A percentile compares a stretch with the other conserved stretches of the same genome.
phyloP scores from a whole-genome alignment of 1,284 basidiomycete species.

The Chalciporus sp. region DNA sequence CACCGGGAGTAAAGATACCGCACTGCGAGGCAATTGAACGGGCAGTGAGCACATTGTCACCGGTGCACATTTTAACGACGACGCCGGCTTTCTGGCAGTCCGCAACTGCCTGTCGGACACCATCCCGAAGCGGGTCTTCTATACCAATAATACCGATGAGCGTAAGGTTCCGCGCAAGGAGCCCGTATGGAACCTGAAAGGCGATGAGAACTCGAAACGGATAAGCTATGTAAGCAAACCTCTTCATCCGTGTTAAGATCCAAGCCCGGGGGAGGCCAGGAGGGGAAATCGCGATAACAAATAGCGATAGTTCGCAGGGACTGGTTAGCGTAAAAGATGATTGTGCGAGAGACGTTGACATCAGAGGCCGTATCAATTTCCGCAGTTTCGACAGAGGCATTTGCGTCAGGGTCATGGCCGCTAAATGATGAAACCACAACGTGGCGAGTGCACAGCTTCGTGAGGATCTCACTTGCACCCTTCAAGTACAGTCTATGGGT shows the following conservation, averaged over 20 bases:
- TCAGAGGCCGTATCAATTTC: slow-evolving; percentile 65
- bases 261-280: slow-evolving; percentile 78
- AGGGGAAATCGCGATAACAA: slow-evolving; percentile 87
- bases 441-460: slow-evolving; percentile 72
- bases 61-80: slow-evolving; percentile 98
- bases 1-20: slow-evolving; percentile 90
- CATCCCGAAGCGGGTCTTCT: slow-evolving; percentile 92
- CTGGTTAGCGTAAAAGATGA: slow-evolving; percentile 97
- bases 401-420: slow-evolving; percentile 24
- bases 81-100: slow-evolving; percentile 91
- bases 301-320: slow-evolving; percentile 91
- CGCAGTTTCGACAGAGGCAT: slow-evolving; percentile 54
- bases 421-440: slow-evolving; percentile 63
- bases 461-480: slow-evolving; percentile 93
- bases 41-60: slow-evolving; percentile 94
- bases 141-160: slow-evolving; percentile 91
- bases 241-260: slow-evolving; percentile 53
- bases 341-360: slow-evolving; percentile 86
- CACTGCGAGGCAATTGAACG: slow-evolving; percentile 95
- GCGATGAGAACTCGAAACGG: slow-evolving; percentile 4
- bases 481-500: slow-evolving; percentile 84
- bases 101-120: slow-evolving; percentile 86
- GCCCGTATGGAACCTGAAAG: slow-evolving; percentile 67
- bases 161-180: slow-evolving; percentile 74
- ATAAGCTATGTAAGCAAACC: slow-evolving; percentile 36